Percentiles rank a stretch among this genome's conserved stretches.
phyloP scores from a whole-genome alignment of 2,329 filamentous ascomycete genomes.

The Apiospora malaysiana region DNA sequence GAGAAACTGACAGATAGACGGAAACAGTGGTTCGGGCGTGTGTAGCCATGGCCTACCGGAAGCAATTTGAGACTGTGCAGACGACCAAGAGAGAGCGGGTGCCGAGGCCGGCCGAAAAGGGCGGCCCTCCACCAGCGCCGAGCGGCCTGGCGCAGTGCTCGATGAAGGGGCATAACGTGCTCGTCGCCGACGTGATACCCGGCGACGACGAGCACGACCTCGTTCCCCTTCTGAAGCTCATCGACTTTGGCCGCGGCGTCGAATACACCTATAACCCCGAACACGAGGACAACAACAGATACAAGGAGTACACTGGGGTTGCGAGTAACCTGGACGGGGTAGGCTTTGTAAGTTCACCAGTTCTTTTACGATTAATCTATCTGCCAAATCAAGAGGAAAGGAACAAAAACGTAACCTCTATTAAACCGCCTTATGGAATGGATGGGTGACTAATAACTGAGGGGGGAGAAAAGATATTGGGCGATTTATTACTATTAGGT shows the following conservation, averaged over 20 bases:
- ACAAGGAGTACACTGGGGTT: neutral
- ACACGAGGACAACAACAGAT: neutral
- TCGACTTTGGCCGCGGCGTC: neutral
- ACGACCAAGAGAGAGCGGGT: neutral
- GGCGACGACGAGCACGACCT: neutral
- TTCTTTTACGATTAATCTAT: too few relatives aligned
- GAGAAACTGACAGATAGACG: neutral
- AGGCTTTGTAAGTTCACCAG: neutral
- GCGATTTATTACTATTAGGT: too few relatives aligned
- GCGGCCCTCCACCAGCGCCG: neutral
- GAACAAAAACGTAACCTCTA: too few relatives aligned
- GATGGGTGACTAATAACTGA: too few relatives aligned
- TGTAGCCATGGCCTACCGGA: neutral
- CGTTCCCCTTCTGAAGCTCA: neutral
- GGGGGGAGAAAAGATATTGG: too few relatives aligned
- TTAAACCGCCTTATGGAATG: too few relatives aligned
- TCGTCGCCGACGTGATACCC: neutral
- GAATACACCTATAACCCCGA: neutral
- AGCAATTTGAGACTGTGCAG: neutral
- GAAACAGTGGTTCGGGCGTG: neutral
- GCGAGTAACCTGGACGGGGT: neutral
- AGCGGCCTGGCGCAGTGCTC: neutral
- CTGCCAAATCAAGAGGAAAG: too few relatives aligned
- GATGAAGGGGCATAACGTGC: slow-evolving; percentile 9
- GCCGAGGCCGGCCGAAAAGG: neutral